Conservation (phyloP, 306 rosid species). For the Cicer cuneatum region DNA sequence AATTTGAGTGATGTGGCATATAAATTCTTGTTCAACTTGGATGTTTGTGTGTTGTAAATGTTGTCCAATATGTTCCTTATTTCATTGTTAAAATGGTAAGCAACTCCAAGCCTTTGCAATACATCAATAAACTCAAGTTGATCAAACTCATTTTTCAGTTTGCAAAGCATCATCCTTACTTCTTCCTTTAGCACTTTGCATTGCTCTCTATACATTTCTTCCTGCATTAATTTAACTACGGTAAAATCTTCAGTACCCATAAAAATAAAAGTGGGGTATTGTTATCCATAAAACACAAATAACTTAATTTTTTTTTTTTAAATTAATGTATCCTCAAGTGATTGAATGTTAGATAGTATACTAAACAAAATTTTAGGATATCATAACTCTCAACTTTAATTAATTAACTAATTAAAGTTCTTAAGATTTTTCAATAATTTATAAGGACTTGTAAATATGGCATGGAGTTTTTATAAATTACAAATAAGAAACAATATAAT, state of each 20-base stretch:
- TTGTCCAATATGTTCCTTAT: conserved; percentile 16
- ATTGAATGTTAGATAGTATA: too few relatives aligned
- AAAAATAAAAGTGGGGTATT: too few relatives aligned
- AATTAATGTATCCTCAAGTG: too few relatives aligned
- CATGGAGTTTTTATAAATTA: background rate
- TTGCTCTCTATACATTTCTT: background rate
- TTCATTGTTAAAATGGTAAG: conserved; percentile 19
- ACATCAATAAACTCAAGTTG: conserved; percentile 36
- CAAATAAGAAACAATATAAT: background rate
- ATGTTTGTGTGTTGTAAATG: background rate
- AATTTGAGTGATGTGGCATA: background rate
- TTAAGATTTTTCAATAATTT: background rate
- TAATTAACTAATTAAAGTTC: too few relatives aligned
- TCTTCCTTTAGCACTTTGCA: background rate
- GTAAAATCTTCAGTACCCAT: too few relatives aligned
- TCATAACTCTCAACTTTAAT: too few relatives aligned
- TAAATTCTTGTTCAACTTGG: background rate
- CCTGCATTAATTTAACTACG: conserved; percentile 2
- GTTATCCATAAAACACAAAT: too few relatives aligned
- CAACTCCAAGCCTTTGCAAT: conserved; percentile 18
- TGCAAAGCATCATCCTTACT: conserved; percentile 20
- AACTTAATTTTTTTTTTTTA: too few relatives aligned
- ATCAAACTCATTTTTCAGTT: background rate
- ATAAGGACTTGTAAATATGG: too few relatives aligned
- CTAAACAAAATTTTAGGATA: too few relatives aligned